Evolutionary conservation across 23 red algal genomes (phyloP).

Genomic region (Gracilaria gracilis): DNA sequence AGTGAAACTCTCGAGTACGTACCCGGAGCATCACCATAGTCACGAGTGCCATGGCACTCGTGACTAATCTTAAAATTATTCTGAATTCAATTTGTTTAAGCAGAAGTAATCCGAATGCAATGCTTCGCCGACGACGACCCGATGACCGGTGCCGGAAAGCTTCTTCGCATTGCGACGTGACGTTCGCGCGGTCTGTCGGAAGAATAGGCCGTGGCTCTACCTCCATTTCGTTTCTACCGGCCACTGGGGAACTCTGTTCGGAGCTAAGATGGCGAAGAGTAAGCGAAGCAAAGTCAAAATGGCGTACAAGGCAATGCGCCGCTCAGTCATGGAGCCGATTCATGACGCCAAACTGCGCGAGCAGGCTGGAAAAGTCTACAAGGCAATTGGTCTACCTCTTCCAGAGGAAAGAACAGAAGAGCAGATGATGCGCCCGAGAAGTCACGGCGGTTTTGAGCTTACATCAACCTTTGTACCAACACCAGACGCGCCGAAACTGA

Average conservation of each 20-base stretch:
- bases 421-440: slow-evolving; percentile 46
- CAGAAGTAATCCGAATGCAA: too few species aligned
- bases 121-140: too few species aligned
- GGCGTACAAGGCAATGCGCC: slow-evolving; percentile 79
- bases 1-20: too few species aligned
- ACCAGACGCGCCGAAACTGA: slow-evolving; percentile 64
- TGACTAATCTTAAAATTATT: too few species aligned
- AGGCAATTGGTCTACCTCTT: slow-evolving; percentile 51
- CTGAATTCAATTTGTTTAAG: too few species aligned
- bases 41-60: too few species aligned
- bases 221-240: too few species aligned
- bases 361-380: slow-evolving; percentile 61
- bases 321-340: slow-evolving; percentile 66
- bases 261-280: slow-evolving; percentile 59
- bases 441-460: slow-evolving; percentile 75
- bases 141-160: too few species aligned
- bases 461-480: slow-evolving; percentile 77
- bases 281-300: slow-evolving; percentile 78
- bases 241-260: neutral
- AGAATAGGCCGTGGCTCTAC: too few species aligned
- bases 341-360: slow-evolving; percentile 65
- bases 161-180: too few species aligned
- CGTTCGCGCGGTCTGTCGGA: too few species aligned
- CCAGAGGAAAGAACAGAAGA: slow-evolving; percentile 41
- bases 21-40: too few species aligned